phyloP scores from a whole-genome alignment of 1,284 basidiomycete species.

The Austroboletus olivaceoglutinosus region DNA sequence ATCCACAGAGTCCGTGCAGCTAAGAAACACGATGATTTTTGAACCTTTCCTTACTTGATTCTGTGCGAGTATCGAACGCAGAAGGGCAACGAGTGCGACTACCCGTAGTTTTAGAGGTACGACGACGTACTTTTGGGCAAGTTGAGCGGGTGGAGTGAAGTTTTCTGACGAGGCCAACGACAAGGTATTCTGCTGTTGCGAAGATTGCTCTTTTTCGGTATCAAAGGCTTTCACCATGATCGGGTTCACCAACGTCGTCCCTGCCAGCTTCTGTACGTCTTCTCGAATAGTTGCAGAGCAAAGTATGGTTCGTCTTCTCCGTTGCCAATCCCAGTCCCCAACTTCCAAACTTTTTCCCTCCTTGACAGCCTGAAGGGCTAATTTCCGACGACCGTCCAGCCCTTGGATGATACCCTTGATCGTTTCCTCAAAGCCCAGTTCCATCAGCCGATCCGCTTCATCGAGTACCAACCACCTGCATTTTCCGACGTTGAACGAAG shows the following conservation, averaged over 20 bases:
- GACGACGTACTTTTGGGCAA: conserved; percentile 92
- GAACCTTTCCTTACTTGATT: conserved; percentile 48
- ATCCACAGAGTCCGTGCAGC: conserved; percentile 96
- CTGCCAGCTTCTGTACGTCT: conserved; percentile 92
- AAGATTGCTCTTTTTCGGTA: conserved; percentile 35
- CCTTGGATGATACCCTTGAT: conserved; percentile 86
- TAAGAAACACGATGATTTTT: conserved; percentile 93
- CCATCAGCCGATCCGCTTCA: conserved; percentile 96
- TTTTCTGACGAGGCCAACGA: conserved; percentile 46
- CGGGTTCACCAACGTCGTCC: conserved; percentile 71
- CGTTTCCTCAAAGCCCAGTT: conserved; percentile 94
- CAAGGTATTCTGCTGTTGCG: conserved; percentile 12
- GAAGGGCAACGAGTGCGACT: conserved; percentile 85
- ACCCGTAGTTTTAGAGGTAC: conserved; percentile 91
- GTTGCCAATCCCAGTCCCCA: conserved; percentile 84
- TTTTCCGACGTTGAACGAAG: conserved; percentile 88
- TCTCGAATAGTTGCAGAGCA: conserved; percentile 97
- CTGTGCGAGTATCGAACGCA: conserved; percentile 73
- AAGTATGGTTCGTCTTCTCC: conserved; percentile 77
- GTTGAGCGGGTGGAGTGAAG: conserved; percentile 93
- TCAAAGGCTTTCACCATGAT: conserved; percentile 71
- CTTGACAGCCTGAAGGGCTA: conserved; percentile 69
- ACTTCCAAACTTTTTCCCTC: conserved; percentile 72
- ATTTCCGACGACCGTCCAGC: conserved; percentile 74
- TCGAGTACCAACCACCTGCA: conserved; percentile 96